Percentiles rank a stretch among this genome's conserved stretches.
Evolutionary conservation across 2,329 filamentous ascomycete genomes (phyloP).

Genomic region (Chaetoscypha palmicola): DNA sequence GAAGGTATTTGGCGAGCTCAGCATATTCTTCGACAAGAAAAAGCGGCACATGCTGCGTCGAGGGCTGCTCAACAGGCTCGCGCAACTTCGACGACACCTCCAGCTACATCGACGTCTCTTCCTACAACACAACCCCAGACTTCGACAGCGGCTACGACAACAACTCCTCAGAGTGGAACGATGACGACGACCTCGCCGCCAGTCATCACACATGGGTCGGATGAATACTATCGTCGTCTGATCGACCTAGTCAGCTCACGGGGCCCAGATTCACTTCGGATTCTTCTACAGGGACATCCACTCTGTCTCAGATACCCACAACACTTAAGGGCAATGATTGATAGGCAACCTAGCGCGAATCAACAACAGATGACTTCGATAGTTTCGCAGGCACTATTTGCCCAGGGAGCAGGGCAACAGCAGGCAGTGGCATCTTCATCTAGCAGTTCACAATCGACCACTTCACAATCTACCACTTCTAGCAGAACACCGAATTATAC

Average conservation of each 20-base stretch:
- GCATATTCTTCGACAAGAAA: slow-evolving; percentile 68
- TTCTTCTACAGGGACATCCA: slow-evolving; percentile 21
- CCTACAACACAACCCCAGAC: not conserved
- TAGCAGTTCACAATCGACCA: not conserved
- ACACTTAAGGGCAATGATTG: slow-evolving; percentile 17
- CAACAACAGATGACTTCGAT: slow-evolving; percentile 16
- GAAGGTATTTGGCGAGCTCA: slow-evolving; percentile 79
- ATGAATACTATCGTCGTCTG: slow-evolving; percentile 40
- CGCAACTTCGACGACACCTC: slow-evolving; percentile 3
- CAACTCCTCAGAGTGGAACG: not conserved
- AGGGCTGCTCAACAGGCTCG: slow-evolving; percentile 8
- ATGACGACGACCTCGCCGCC: not conserved
- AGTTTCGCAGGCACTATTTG: no score
- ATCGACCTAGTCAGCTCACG: slow-evolving; percentile 48
- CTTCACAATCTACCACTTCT: not conserved
- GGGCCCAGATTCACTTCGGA: slow-evolving; percentile 38
- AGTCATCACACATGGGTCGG: slow-evolving; percentile 29
- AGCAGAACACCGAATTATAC: no score
- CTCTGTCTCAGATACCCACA: slow-evolving; percentile 18
- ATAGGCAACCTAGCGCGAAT: slow-evolving; percentile 8
- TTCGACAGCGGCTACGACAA: not conserved
- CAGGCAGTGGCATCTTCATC: not conserved
- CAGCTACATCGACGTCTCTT: not conserved
- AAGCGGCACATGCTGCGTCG: slow-evolving; percentile 49
- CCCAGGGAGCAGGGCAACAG: no score